Percentiles rank a stretch among this genome's conserved stretches.
Evolutionary conservation across 1,139 yeast species (phyloP).

Genomic region (Suhomyces bribrorum): DNA sequence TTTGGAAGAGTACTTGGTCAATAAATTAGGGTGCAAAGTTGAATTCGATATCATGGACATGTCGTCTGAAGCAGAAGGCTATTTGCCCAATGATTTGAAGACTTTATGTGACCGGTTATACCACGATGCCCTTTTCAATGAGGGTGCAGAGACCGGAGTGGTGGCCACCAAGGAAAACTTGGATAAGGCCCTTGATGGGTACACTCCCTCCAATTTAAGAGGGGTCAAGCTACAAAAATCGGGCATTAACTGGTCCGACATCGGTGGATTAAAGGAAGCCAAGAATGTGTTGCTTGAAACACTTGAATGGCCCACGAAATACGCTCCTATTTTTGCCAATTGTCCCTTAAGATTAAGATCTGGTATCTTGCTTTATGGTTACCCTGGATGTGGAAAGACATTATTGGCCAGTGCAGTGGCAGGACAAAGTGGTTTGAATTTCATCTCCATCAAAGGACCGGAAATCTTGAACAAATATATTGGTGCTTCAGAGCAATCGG

Average conservation of each 20-base stretch:
- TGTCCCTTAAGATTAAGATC: conserved; percentile 88
- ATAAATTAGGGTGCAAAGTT: conserved; percentile 31
- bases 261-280: conserved; percentile 84
- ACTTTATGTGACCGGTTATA: conserved; percentile 72
- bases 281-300: conserved; percentile 80
- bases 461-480: conserved; percentile 93
- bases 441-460: conserved; percentile 94
- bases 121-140: conserved; percentile 57
- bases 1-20: conserved; percentile 46
- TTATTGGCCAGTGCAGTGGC: conserved; percentile 92
- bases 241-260: conserved; percentile 76
- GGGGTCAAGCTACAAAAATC: conserved; percentile 87
- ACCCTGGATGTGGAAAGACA: conserved; percentile 98
- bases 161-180: conserved; percentile 40
- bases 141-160: conserved; percentile 18
- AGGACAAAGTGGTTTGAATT: conserved; percentile 90
- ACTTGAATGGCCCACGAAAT: conserved; percentile 94
- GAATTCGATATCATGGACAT: conserved; percentile 66
- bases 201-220: conserved; percentile 77
- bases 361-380: conserved; percentile 88
- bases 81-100: conserved; percentile 78
- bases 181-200: conserved; percentile 61
- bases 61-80: conserved; percentile 84
- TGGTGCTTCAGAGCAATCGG: conserved; percentile 96
- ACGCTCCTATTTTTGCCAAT: conserved; percentile 87